Base-by-base conservation (phyloP, 139 green algal genomes). In the Chlorella sorokiniana region DNA sequence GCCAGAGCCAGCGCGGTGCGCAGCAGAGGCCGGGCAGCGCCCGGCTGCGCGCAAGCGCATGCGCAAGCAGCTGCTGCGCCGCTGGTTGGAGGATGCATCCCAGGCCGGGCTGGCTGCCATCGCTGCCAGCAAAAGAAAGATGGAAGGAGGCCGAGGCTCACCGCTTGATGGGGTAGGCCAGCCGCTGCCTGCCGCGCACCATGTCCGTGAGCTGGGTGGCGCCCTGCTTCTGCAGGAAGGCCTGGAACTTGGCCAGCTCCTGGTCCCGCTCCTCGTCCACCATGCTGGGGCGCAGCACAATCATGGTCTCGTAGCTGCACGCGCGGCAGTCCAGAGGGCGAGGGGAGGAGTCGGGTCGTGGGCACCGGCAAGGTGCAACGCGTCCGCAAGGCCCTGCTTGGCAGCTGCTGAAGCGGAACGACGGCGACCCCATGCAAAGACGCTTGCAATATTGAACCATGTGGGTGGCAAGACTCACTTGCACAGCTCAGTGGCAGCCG, bases 211-310 rank as follows among this genome's bases (percentile, higher is more conserved):
- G 92, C 56, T 93, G 70, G 62, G 84, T 69, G 80, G 86, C 91
- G 52, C 87, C 81, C 88, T 96, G 84, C 81, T 94, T 94, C 81
- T 94, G 95, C 62, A 98, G 75, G 87, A 94, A 97, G 0, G 94
- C 93, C 86, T 98, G 93, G 81, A 98, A 98, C 88, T 95, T 96
- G 38, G 94, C 94, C 45, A 98, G 88, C 87, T 98, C 93, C 63
- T 79, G 73, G 73, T 79, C 73, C 90, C 93, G 90, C 67, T 94
- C 89, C 84, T 96, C 91, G 38, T 97, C 94, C 48, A 72, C 90
- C 71, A 98, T 79, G 33, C 88, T 85, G 23, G 92, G 89, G 38
- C 92, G 90, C 79, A 98, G 81, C 48, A 98, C 89, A 35, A 98
- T 87, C 93, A 98, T 96, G 27, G 94, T 98, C 89, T 98, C 94